Conservation (phyloP, 2,329 filamentous ascomycete genomes). For the Orbilia javanica region DNA sequence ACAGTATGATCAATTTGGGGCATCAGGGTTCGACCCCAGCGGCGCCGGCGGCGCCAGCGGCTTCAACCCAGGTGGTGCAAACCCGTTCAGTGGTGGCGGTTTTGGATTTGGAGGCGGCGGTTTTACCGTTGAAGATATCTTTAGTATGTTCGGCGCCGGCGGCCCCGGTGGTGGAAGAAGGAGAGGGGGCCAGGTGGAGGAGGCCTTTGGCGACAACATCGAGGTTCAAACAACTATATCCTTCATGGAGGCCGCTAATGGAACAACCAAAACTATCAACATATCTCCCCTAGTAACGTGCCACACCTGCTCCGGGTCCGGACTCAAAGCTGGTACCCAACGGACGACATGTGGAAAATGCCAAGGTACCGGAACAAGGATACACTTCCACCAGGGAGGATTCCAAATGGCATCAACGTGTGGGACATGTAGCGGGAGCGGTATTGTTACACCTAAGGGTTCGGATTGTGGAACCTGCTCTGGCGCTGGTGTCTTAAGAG, state of each 20-base stretch:
- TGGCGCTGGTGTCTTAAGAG: conserved; percentile 85
- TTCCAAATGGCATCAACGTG: conserved; percentile 98
- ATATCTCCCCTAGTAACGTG: conserved; percentile 86
- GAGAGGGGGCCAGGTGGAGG: conserved; percentile 75
- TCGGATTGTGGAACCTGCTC: conserved; percentile 83
- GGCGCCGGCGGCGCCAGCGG: conserved; percentile 65
- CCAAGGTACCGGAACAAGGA: conserved; percentile 84
- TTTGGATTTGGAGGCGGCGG: conserved; percentile 73
- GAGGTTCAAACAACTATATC: conserved; percentile 93
- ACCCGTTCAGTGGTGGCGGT: conserved; percentile 73
- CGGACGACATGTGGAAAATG: conserved; percentile 81
- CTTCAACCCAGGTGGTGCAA: conserved; percentile 72
- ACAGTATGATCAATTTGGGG: conserved; percentile 89
- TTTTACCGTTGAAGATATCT: conserved; percentile 96
- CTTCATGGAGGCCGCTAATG: conserved; percentile 96
- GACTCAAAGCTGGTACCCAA: conserved; percentile 83
- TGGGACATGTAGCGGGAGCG: conserved; percentile 81
- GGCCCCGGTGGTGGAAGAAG: conserved; percentile 67
- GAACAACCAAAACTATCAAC: conserved; percentile 85
- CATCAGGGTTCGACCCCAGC: conserved; percentile 85
- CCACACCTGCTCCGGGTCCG: conserved; percentile 83
- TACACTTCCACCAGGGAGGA: conserved; percentile 89
- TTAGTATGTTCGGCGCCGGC: conserved; percentile 77
- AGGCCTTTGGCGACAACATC: conserved; percentile 91
- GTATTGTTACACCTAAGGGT: conserved; percentile 80